A percentile compares a stretch with the other conserved stretches of the same genome.
Conservation (phyloP, 2,329 filamentous ascomycete species). For the Ceratocystis eucalypticola region DNA sequence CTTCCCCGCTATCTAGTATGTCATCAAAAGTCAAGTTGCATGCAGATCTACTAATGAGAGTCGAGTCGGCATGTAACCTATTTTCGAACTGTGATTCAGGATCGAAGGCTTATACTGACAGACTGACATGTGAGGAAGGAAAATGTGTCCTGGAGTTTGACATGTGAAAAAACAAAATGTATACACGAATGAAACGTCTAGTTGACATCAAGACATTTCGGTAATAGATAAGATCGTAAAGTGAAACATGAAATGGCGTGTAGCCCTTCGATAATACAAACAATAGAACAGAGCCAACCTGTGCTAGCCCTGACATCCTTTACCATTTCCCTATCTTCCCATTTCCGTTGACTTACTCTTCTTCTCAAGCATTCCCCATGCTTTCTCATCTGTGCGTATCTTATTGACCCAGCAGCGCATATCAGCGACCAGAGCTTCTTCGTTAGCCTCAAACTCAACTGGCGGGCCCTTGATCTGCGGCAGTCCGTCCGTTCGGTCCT, state of each 20-base stretch:
- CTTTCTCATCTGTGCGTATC: constrained; percentile 10
- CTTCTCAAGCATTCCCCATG: constrained; percentile 16
- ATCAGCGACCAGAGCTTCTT: constrained; percentile 25
- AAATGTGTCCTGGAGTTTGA: neutral
- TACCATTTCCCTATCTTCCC: neutral
- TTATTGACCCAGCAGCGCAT: constrained; percentile 8
- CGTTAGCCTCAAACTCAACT: constrained; percentile 40
- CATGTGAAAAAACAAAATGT: neutral
- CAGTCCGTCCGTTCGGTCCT: constrained; percentile 27
- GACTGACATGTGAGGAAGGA: neutral
- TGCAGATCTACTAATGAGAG: neutral
- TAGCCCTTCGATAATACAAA: neutral
- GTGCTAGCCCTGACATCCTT: neutral
- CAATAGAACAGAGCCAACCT: neutral
- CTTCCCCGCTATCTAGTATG: neutral
- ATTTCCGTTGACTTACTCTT: constrained; percentile 10
- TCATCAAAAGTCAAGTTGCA: neutral
- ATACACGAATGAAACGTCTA: neutral
- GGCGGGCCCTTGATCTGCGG: constrained; percentile 47
- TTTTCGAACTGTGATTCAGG: neutral
- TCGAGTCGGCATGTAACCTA: constrained; percentile 1
- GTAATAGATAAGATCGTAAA: neutral
- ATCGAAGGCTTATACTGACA: neutral
- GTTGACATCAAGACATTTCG: neutral
- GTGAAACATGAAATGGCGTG: neutral